Percentiles rank a stretch among this genome's conserved stretches.
These are phyloP conservation scores for Xylogone sp. DNA, from an alignment of 2,329 filamentous ascomycete genomes.

Conservation along the genomic window DNA sequence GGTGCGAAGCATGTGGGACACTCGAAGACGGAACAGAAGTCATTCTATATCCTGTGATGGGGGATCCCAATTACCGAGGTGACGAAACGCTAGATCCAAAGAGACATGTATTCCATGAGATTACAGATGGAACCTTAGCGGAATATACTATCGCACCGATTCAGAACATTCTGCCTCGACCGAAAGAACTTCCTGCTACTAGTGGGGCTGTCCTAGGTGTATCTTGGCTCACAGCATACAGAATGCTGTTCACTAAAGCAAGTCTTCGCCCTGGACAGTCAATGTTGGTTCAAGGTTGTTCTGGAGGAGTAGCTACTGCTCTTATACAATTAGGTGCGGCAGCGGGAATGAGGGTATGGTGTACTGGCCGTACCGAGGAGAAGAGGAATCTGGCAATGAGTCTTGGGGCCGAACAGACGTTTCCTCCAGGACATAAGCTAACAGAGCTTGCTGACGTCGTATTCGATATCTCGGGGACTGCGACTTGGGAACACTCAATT, in stretches of 20 bases:
- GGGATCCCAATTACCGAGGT: conserved; percentile 14
- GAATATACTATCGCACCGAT: conserved; percentile 18
- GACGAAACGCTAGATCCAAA: conserved; percentile 19
- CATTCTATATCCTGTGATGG: conserved; percentile 18
- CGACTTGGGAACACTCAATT: conserved; percentile 15
- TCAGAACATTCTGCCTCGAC: conserved; percentile 14
- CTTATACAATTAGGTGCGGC: conserved; percentile 19
- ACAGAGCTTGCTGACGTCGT: conserved; percentile 15
- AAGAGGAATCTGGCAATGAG: conserved; percentile 15
- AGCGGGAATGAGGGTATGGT: conserved; percentile 18
- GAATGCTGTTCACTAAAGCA: conserved; percentile 19
- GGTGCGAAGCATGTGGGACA: conserved; percentile 17
- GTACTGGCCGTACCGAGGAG: conserved; percentile 13
- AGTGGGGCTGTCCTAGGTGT: conserved; percentile 18
- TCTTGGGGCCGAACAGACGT: conserved; percentile 16
- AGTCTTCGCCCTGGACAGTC: conserved; percentile 16
- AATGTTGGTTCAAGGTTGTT: conserved; percentile 21
- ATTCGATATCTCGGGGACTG: conserved; percentile 15
- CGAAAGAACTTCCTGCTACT: conserved; percentile 11
- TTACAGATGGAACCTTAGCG: conserved; percentile 16
- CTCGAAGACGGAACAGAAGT: conserved; percentile 17
- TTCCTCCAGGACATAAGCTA: conserved; percentile 11
- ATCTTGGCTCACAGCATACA: conserved; percentile 21
- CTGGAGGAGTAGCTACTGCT: conserved; percentile 17
- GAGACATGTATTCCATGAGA: conserved; percentile 14